Conservation (phyloP, 2,329 filamentous ascomycete species). For the Colletotrichum sp. region DNA sequence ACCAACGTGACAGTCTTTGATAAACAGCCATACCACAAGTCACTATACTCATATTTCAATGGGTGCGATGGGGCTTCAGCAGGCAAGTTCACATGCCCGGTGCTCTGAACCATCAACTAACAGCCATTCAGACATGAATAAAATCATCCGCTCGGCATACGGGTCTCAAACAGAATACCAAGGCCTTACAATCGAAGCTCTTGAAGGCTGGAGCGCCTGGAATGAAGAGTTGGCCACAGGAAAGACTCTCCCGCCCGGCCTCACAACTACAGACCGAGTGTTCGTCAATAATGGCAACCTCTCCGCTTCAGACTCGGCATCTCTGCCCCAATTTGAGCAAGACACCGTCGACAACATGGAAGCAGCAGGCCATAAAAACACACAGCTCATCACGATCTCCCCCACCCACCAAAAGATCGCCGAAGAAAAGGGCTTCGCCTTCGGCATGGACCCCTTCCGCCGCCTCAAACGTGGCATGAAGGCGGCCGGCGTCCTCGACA, state of each 20-base stretch:
- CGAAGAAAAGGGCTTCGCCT: slow-evolving; percentile 27
- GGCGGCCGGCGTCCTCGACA: slow-evolving; percentile 46
- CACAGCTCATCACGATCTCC: slow-evolving; percentile 38
- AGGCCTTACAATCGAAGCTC: slow-evolving; percentile 45
- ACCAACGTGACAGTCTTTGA: slow-evolving; percentile 52
- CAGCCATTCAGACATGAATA: slow-evolving; percentile 40
- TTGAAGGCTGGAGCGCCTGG: slow-evolving; percentile 47
- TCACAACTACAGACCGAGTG: slow-evolving; percentile 37
- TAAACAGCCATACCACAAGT: slow-evolving; percentile 44
- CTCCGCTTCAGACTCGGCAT: slow-evolving; percentile 25
- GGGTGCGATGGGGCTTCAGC: slow-evolving; percentile 50
- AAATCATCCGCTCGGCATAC: slow-evolving; percentile 46
- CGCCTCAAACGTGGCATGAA: slow-evolving; percentile 28
- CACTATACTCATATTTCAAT: slow-evolving; percentile 41
- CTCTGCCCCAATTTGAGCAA: slow-evolving; percentile 36
- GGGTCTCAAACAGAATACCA: slow-evolving; percentile 50
- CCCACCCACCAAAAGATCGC: slow-evolving; percentile 29
- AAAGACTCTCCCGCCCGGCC: slow-evolving; percentile 35
- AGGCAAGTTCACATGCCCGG: slow-evolving; percentile 25
- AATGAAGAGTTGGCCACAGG: slow-evolving; percentile 40
- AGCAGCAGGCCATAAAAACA: slow-evolving; percentile 32
- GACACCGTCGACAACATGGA: slow-evolving; percentile 39
- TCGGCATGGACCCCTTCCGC: slow-evolving; percentile 41
- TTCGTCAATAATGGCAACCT: slow-evolving; percentile 42
- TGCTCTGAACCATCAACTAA: background rate